A percentile compares a stretch with the other conserved stretches of the same genome.
Conservation (phyloP, 1,139 yeast genomes). For the Debaryomycetaceae sp. region DNA sequence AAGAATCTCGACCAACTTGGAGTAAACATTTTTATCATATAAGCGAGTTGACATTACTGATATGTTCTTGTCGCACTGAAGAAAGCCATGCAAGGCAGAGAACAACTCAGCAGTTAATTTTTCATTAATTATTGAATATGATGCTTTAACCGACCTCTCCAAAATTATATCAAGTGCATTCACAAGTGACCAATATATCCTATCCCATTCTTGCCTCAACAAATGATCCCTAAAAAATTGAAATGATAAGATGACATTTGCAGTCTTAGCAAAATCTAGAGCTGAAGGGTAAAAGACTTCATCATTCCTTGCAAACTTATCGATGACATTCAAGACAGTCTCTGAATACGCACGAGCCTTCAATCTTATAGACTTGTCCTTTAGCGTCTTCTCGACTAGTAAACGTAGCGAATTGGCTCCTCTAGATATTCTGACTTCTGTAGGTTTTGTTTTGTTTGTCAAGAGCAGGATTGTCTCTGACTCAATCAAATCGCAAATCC, state of each 20-base stretch:
- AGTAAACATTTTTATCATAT: conserved; percentile 15
- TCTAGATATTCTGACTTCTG: conserved; percentile 38
- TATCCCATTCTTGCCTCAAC: conserved; percentile 26
- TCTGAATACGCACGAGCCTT: conserved; percentile 30
- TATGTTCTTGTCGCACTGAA: conserved; percentile 25
- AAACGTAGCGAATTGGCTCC: conserved; percentile 38
- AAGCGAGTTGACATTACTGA: conserved; percentile 19
- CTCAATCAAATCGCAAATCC: conserved; percentile 38
- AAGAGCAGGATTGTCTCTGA: conserved; percentile 36
- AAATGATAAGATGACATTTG: conserved; percentile 24
- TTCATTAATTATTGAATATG: conserved; percentile 14
- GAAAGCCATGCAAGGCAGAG: conserved; percentile 17
- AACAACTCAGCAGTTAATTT: conserved; percentile 26
- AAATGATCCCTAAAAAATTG: conserved; percentile 41
- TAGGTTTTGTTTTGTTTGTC: conserved; percentile 24
- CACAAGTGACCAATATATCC: conserved; percentile 21
- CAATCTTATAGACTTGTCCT: conserved; percentile 16
- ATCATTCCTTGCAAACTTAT: conserved; percentile 15
- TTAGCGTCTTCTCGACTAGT: conserved; percentile 23
- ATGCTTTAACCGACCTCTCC: conserved; percentile 5
- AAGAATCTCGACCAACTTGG: conserved; percentile 20
- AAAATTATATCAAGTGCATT: conserved; percentile 9
- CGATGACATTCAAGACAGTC: conserved; percentile 19
- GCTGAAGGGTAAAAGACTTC: conserved; percentile 31
- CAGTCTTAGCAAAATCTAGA: conserved; percentile 27